These are phyloP conservation scores for Ophiostoma populinum DNA, from an alignment of 2,329 filamentous ascomycete genomes.

Conservation along the genomic window DNA sequence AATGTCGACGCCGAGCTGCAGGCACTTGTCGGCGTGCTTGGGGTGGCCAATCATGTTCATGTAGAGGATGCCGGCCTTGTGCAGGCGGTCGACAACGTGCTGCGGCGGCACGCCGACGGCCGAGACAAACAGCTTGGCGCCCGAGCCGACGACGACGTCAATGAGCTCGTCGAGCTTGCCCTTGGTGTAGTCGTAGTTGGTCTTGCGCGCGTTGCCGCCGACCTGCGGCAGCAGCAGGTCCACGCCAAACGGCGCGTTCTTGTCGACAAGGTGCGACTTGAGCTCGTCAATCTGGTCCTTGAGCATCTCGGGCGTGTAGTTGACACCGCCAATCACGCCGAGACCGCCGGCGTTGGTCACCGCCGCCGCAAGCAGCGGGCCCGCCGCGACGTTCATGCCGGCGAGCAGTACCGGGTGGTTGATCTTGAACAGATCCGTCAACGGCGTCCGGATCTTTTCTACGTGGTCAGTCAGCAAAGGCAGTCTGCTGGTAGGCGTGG, in stretches of 20 bases:
- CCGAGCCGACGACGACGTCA: constrained; percentile 82
- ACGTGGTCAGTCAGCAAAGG: constrained; percentile 7
- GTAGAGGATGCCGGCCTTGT: constrained; percentile 75
- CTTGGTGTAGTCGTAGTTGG: constrained; percentile 99
- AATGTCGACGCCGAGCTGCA: constrained; percentile 81
- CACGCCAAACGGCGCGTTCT: constrained; percentile 89
- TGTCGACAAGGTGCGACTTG: constrained; percentile 72
- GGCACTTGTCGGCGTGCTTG: constrained; percentile 94
- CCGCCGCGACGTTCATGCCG: constrained; percentile 98
- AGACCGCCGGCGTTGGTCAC: constrained; percentile 94
- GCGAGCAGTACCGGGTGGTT: constrained; percentile 90
- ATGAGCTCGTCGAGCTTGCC: constrained; percentile 86
- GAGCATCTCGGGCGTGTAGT: constrained; percentile 96
- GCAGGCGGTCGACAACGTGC: constrained; percentile 74
- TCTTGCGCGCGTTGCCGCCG: constrained; percentile 85
- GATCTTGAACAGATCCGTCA: constrained; percentile 95
- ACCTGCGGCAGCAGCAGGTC: constrained; percentile 89
- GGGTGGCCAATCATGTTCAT: constrained; percentile 99
- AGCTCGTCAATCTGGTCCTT: constrained; percentile 87
- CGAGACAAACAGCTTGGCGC: constrained; percentile 86
- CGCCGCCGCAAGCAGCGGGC: constrained; percentile 86
- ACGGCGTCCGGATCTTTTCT: constrained; percentile 80
- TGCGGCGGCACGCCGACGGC: constrained; percentile 89
- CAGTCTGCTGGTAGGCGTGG: background rate
- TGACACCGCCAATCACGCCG: constrained; percentile 87